A percentile compares a stretch with the other conserved stretches of the same genome.
These are phyloP conservation scores for Mortierella sp. DNA, from an alignment of 371 early-diverging fungal genomes.

Conservation along the genomic window DNA sequence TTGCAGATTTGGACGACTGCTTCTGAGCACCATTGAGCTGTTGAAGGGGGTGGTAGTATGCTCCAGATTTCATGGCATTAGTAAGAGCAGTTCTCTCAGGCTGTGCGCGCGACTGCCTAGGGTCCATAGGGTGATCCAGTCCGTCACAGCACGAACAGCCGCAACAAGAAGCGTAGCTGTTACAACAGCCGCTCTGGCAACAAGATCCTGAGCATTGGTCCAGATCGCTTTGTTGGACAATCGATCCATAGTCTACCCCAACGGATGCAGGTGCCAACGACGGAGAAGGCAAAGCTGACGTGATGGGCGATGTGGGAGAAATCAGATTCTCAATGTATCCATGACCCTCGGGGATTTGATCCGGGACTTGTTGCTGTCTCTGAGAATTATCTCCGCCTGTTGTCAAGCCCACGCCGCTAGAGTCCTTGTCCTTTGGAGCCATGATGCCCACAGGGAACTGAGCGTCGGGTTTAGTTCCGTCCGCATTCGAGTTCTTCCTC, in stretches of 20 bases:
- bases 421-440: constrained; percentile 9
- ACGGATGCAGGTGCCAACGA: not conserved
- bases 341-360: not conserved
- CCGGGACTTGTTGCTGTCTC: not conserved
- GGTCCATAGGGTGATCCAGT: not conserved
- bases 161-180: not conserved
- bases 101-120: not conserved
- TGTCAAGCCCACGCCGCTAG: not conserved
- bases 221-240: not conserved
- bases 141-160: not conserved
- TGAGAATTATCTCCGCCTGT: not conserved
- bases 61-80: not conserved
- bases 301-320: not conserved
- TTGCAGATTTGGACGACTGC: constrained; percentile 1
- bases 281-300: not conserved
- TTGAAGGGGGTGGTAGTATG: not conserved
- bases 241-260: not conserved
- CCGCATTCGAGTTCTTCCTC: constrained; percentile 30
- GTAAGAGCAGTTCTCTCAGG: not conserved
- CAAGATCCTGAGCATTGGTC: not conserved
- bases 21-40: not conserved
- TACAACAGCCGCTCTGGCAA: not conserved
- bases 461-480: constrained; percentile 17
- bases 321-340: constrained; percentile 7
- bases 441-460: not conserved